Conservation (phyloP, 2,329 filamentous ascomycete genomes). For the Cercospora sp. region DNA sequence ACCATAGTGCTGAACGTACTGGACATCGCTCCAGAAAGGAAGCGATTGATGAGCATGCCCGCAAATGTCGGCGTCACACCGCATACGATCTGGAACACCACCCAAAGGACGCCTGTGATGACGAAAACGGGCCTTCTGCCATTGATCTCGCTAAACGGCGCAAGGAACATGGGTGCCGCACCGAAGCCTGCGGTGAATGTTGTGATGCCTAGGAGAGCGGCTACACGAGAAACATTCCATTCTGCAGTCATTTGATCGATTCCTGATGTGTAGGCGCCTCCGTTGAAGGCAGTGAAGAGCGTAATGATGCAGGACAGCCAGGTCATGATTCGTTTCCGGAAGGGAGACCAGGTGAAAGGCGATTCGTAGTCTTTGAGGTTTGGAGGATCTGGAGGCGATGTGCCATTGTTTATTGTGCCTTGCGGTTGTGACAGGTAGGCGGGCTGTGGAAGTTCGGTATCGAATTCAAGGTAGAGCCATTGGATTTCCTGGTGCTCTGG, state of each 20-base stretch:
- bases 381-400: constrained; percentile 57
- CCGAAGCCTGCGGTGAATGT: constrained; percentile 80
- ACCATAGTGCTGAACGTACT: constrained; percentile 85
- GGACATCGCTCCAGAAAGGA: constrained; percentile 74
- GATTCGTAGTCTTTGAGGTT: constrained; percentile 66
- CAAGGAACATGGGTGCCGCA: constrained; percentile 81
- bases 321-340: constrained; percentile 69
- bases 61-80: constrained; percentile 68
- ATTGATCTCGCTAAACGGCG: constrained; percentile 79
- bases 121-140: constrained; percentile 82
- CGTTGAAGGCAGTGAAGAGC: constrained; percentile 70
- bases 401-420: constrained; percentile 26
- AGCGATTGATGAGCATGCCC: constrained; percentile 73
- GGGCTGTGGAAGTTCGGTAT: constrained; percentile 57
- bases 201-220: constrained; percentile 73
- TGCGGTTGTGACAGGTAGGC: constrained; percentile 36
- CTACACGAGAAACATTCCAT: constrained; percentile 65
- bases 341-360: constrained; percentile 71
- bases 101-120: constrained; percentile 68
- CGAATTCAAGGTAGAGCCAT: constrained; percentile 63
- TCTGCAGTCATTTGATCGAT: constrained; percentile 63
- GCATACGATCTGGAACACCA: constrained; percentile 70
- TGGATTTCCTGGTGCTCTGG: constrained; percentile 43
- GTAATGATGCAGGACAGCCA: constrained; percentile 75
- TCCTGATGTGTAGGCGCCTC: constrained; percentile 76